Evolutionary conservation across 441 rosid species (phyloP), one percentile per base, ranked within the genome.

Genomic region (Cnidoscolus chayamansa): DNA sequence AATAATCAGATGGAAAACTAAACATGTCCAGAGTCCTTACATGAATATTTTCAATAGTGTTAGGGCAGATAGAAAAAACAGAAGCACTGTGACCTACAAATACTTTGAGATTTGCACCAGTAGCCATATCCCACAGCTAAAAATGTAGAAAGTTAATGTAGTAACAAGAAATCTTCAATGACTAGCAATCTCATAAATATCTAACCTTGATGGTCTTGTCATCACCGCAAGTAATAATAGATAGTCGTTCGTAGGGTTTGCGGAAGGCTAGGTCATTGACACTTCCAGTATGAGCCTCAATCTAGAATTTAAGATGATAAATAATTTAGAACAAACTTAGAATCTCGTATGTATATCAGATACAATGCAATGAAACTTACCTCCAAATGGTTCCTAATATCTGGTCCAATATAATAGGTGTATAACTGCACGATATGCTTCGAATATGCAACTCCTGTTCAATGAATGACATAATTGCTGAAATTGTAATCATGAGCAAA

Each of bases 381-480:
- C 98, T 93, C 97, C 31, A 85, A 71, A 74, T 85, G 91, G 70
- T 87, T 78, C 54, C 86, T 81, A 50, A 93, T 69, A 64, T 90
- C 94, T 74, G 73, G 86, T n/a, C 86, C 86, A 7, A 88, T 88
- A 60, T 74, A 85, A 75, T 85, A 87, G 30, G 90, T 73, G 77
- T 86, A 93, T 59, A 93, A 68, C 76, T 93, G 98, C 80, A 93
- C 87, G 66, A 93, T 80, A 76, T 89, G 83, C 81, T 84, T 91
- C 10, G 97, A 91, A 78, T 91, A 86, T 51, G 97, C 97, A 73
- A 91, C 94, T 45, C 97, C 97, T 91, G 87, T 67, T 76, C 47
- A 77, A 54, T 65, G 20, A 31, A 45, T 48, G 45, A 71, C 49
- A 50, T 12, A 57, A 65, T 43, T 58, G 10, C 66, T 25, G 25